A percentile compares a stretch with the other conserved stretches of the same genome.
Evolutionary conservation across 805 yeast genomes (phyloP).

Genomic region (Cyberlindnera mississippiensis): DNA sequence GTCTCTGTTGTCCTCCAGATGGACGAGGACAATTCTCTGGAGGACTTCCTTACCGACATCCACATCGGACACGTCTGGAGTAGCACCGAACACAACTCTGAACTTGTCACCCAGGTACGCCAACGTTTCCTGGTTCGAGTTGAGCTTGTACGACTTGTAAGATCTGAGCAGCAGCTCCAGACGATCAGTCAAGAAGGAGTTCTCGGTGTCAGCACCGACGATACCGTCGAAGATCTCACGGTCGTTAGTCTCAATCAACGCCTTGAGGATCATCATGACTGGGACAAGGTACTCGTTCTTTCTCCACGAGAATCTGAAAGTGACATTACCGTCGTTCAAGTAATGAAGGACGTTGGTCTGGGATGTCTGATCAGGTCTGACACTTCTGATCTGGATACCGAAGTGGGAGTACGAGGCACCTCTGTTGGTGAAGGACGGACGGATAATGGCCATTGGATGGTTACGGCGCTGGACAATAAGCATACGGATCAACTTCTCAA

Average conservation of each 20-base stretch:
- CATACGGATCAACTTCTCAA: constrained; percentile 95
- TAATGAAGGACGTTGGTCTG: constrained; percentile 97
- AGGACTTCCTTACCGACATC: constrained; percentile 89
- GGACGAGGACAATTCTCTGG: constrained; percentile 83
- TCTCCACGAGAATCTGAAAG: constrained; percentile 95
- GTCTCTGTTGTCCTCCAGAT: constrained; percentile 66
- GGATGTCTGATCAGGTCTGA: constrained; percentile 95
- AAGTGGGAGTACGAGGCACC: constrained; percentile 84
- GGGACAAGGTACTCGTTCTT: constrained; percentile 95
- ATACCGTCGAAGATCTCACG: constrained; percentile 95
- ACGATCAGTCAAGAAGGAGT: constrained; percentile 97
- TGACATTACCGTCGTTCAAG: constrained; percentile 91
- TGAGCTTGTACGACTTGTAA: constrained; percentile 74
- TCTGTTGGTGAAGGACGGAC: constrained; percentile 92
- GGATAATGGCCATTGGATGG: constrained; percentile 95
- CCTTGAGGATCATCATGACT: constrained; percentile 87
- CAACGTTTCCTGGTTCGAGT: constrained; percentile 82
- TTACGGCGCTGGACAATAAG: constrained; percentile 96
- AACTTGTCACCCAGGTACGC: constrained; percentile 95
- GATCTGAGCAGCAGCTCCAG: constrained; percentile 87
- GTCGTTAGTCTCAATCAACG: constrained; percentile 85
- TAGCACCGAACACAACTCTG: constrained; percentile 86
- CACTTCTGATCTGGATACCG: constrained; percentile 93
- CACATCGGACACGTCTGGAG: constrained; percentile 82
- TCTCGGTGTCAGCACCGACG: constrained; percentile 79